Conservation (phyloP, 352 stramenopile species). For the Phytophthora macrochlamydospora region DNA sequence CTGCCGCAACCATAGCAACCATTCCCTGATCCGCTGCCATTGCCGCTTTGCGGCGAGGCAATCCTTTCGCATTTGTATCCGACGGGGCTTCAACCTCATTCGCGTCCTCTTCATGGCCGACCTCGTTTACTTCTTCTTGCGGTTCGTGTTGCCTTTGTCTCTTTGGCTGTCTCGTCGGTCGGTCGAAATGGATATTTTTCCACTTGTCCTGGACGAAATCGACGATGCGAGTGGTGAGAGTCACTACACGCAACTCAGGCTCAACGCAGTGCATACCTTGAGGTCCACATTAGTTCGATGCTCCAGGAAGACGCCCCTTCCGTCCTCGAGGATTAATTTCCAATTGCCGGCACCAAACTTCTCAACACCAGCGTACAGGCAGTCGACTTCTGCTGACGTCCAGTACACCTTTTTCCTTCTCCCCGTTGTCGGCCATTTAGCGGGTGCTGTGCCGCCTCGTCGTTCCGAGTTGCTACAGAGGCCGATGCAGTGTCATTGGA, state of each 20-base stretch:
- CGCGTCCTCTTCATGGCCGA: neutral
- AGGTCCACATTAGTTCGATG: conserved; percentile 70
- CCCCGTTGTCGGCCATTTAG: too few relatives aligned
- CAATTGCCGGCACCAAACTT: conserved; percentile 49
- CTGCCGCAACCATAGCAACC: neutral
- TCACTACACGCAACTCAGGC: too few relatives aligned
- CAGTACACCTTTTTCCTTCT: conserved; percentile 34
- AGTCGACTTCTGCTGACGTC: conserved; percentile 49
- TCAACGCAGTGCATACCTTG: conserved; percentile 39
- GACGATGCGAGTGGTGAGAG: neutral
- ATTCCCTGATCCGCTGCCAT: neutral
- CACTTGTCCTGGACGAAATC: conserved; percentile 46
- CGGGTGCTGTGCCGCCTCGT: neutral
- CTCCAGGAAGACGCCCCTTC: conserved; percentile 39
- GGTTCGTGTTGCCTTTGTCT: conserved; percentile 3
- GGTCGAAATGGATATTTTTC: conserved; percentile 34
- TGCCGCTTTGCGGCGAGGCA: neutral
- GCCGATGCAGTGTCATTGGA: neutral
- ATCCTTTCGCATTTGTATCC: neutral
- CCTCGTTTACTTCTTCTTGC: neutral
- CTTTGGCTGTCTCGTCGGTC: conserved; percentile 12
- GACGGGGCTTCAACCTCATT: neutral
- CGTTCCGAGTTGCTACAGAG: neutral
- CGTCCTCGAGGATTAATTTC: conserved; percentile 49
- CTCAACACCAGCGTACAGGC: conserved; percentile 45